phyloP scores from a whole-genome alignment of 768 basidiomycete genomes.

The Ramaria sp. region DNA sequence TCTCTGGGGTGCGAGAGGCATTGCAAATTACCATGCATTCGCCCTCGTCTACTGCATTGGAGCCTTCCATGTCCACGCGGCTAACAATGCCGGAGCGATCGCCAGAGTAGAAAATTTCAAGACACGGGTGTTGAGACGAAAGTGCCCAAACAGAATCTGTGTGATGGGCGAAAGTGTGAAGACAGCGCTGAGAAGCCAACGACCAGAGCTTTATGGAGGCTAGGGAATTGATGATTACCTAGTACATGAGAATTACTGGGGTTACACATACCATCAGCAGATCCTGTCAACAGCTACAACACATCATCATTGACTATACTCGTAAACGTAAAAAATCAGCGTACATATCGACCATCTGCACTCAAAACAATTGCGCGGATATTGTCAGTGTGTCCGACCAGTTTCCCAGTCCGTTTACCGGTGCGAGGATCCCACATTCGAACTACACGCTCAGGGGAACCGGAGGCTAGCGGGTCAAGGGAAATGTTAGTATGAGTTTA shows the following conservation, averaged over 20 bases:
- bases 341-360: slow-evolving; percentile 83
- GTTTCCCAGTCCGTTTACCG: slow-evolving; percentile 69
- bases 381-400: slow-evolving; percentile 96
- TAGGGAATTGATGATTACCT: slow-evolving; percentile 17
- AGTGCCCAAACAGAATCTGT: slow-evolving; percentile 93
- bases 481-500: neutral
- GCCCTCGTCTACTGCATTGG: slow-evolving; percentile 72
- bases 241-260: neutral
- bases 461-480: slow-evolving; percentile 41
- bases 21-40: slow-evolving; percentile 74
- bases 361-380: slow-evolving; percentile 83
- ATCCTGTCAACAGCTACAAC: slow-evolving; percentile 66
- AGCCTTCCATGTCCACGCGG: slow-evolving; percentile 82
- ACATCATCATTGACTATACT: slow-evolving; percentile 6
- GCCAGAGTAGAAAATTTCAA: slow-evolving; percentile 89
- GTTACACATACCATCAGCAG: slow-evolving; percentile 47
- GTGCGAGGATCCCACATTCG: slow-evolving; percentile 89
- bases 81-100: slow-evolving; percentile 86
- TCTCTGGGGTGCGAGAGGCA: slow-evolving; percentile 17
- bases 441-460: slow-evolving; percentile 85
- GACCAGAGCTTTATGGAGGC: slow-evolving; percentile 94
- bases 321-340: slow-evolving; percentile 21
- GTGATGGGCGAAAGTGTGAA: slow-evolving; percentile 96
- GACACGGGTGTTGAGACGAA: slow-evolving; percentile 73
- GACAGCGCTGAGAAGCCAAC: slow-evolving; percentile 70